Evolutionary conservation across 306 rosid species (phyloP), one percentile per base, ranked within the genome.

Genomic region (Rubus parviflorus): DNA sequence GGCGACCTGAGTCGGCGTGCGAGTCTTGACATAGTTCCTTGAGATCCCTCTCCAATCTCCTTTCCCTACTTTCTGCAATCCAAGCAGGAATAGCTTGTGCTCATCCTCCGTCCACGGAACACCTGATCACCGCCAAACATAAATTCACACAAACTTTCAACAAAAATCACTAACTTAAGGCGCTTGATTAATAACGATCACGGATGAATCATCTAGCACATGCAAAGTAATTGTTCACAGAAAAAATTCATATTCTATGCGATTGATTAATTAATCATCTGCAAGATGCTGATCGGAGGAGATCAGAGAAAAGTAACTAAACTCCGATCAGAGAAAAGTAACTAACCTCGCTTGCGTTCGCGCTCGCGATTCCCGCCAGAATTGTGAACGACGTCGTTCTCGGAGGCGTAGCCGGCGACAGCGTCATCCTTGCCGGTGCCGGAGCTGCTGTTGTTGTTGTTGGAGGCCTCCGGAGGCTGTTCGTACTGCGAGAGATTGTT

Each of bases 11-110:
- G 99, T 96, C 2, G 99, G 99, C 0, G 99, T 96, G 74, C 99
- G 87, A 40, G 98, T 96, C 85, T 92, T 96, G n/a, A 96, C 99
- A 42, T 91, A 96, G 88, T 91, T 92, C 79, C 91, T 88, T 0
- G 99, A 92, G 82, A 96, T 96, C 82, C 99, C 98, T 75, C 99
- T 89, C 99, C 99, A 96, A 81, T 96, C 99, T 61, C 99, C 99
- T 76, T 96, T 96, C 48, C 99, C 99, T 19, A 92, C 99, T 80
- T 89, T 88, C 87, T 92, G 96, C 83, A 96, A 86, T 81, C 99
- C 99, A 51, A 89, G 75, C 87, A 96, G 73, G 61, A 96, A 96
- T 52, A 96, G 87, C 86, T 92, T 96, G 89, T 96, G 99, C 78
- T 96, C 99, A 51, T 92, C 98, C 85, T 96, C 99, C 63, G 99